Evolutionary conservation across 2,329 filamentous ascomycete genomes (phyloP).

Genomic region (Xylariales sp.): DNA sequence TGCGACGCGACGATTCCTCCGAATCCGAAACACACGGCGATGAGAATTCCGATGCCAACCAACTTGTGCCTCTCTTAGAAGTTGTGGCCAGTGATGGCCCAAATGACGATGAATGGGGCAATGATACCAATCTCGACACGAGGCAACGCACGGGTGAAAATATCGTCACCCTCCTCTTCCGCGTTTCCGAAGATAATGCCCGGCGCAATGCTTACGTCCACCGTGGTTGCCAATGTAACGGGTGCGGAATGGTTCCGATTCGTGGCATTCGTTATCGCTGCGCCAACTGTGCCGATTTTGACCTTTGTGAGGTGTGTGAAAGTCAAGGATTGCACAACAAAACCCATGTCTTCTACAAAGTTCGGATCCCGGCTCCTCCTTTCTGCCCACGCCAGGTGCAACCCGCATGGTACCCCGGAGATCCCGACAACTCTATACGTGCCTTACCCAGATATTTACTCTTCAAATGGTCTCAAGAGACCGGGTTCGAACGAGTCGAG

Average conservation of each 20-base stretch:
- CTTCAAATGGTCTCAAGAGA: constrained; percentile 64
- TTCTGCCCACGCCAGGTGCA: constrained; percentile 77
- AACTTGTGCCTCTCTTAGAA: constrained; percentile 30
- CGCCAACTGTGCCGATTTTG: constrained; percentile 92
- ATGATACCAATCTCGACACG: constrained; percentile 35
- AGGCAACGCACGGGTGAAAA: constrained; percentile 64
- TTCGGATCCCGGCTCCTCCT: constrained; percentile 82
- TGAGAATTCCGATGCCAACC: constrained; percentile 34
- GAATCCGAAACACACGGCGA: no score
- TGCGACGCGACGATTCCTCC: constrained; percentile 28
- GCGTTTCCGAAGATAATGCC: constrained; percentile 91
- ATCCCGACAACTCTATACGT: constrained; percentile 67
- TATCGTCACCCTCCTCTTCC: constrained; percentile 79
- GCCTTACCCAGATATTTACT: constrained; percentile 65
- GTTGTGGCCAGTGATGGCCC: constrained; percentile 32
- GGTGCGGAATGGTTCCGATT: constrained; percentile 83
- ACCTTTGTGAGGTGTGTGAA: constrained; percentile 93
- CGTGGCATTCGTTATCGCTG: constrained; percentile 90
- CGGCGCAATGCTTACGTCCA: constrained; percentile 86
- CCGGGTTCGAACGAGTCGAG: constrained; percentile 78
- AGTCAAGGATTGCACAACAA: constrained; percentile 72
- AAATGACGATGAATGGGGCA: constrained; percentile 47
- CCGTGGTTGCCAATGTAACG: constrained; percentile 86
- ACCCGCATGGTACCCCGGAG: constrained; percentile 83
- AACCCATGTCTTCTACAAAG: constrained; percentile 95